These are phyloP conservation scores for Glutinoglossum americanum DNA, from an alignment of 495 filamentous ascomycete species.

Conservation along the genomic window DNA sequence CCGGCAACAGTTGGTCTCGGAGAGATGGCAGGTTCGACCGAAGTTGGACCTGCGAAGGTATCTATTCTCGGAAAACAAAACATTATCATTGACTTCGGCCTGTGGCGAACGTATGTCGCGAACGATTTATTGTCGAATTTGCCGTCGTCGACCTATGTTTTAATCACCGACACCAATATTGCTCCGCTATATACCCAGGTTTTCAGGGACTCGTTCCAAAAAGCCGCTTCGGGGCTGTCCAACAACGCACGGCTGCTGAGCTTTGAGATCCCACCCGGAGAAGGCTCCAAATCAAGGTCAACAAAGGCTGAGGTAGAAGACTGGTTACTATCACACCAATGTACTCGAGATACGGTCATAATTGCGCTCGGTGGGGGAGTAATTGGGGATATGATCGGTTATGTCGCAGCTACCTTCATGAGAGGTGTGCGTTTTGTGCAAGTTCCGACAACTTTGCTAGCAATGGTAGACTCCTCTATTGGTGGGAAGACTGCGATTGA, in stretches of 20 bases:
- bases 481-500: conserved; percentile 98
- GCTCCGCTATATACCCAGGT: conserved; percentile 51
- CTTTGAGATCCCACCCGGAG: conserved; percentile 74
- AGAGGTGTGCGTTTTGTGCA: conserved; percentile 89
- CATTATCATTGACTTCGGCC: conserved; percentile 78
- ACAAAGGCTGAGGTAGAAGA: conserved; percentile 93
- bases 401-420: conserved; percentile 96
- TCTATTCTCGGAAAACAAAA: conserved; percentile 45
- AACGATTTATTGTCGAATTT: conserved; percentile 61
- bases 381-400: conserved; percentile 94
- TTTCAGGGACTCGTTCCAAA: conserved; percentile 53
- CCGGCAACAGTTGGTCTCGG: background rate
- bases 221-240: conserved; percentile 24
- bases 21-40: background rate
- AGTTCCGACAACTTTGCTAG: conserved; percentile 80
- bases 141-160: conserved; percentile 74
- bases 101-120: conserved; percentile 67
- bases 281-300: conserved; percentile 75
- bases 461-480: conserved; percentile 98
- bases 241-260: conserved; percentile 51
- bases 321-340: conserved; percentile 84
- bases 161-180: conserved; percentile 92
- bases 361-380: conserved; percentile 94
- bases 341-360: conserved; percentile 83
- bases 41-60: conserved; percentile 19